phyloP scores from a whole-genome alignment of 2,329 filamentous ascomycete genomes.

The Tolypocladium nubicola region DNA sequence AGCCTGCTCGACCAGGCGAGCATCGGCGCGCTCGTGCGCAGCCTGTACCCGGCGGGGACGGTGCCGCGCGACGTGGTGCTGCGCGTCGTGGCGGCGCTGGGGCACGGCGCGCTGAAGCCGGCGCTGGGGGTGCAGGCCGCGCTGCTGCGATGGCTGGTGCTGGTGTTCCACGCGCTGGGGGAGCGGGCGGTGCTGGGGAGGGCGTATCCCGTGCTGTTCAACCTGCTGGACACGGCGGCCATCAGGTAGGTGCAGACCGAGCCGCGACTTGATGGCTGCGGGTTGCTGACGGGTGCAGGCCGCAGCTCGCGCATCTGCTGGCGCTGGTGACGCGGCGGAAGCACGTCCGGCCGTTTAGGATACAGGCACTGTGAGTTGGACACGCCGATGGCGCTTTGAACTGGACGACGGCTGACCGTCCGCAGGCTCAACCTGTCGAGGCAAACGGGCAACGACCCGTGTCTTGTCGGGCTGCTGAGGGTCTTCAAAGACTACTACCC shows the following conservation, averaged over 20 bases:
- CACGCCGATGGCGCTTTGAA: not conserved
- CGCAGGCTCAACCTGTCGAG: slow-evolving; percentile 44
- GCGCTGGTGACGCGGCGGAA: slow-evolving; percentile 70
- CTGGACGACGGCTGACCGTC: not conserved
- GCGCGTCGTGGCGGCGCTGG: slow-evolving; percentile 61
- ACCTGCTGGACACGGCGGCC: slow-evolving; percentile 69
- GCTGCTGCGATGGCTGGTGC: slow-evolving; percentile 68
- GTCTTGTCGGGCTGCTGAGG: slow-evolving; percentile 61
- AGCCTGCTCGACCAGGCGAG: slow-evolving; percentile 69
- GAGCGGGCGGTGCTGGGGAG: slow-evolving; percentile 52
- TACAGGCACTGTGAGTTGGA: slow-evolving; percentile 56
- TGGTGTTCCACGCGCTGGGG: slow-evolving; percentile 63
- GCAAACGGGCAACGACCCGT: slow-evolving; percentile 60
- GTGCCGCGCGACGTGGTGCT: slow-evolving; percentile 52
- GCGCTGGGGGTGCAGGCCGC: slow-evolving; percentile 58
- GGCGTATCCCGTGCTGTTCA: slow-evolving; percentile 68
- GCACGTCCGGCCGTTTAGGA: slow-evolving; percentile 75
- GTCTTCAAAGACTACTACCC: slow-evolving; percentile 91
- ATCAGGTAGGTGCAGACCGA: slow-evolving; percentile 47
- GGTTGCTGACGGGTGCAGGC: slow-evolving; percentile 20
- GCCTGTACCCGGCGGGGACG: slow-evolving; percentile 61
- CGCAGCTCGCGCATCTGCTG: slow-evolving; percentile 63
- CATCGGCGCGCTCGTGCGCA: slow-evolving; percentile 56
- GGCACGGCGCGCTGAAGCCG: slow-evolving; percentile 67
- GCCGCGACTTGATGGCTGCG: too few relatives aligned